phyloP scores from a whole-genome alignment of 495 filamentous ascomycete genomes.

The Penicillium bialowiezense region DNA sequence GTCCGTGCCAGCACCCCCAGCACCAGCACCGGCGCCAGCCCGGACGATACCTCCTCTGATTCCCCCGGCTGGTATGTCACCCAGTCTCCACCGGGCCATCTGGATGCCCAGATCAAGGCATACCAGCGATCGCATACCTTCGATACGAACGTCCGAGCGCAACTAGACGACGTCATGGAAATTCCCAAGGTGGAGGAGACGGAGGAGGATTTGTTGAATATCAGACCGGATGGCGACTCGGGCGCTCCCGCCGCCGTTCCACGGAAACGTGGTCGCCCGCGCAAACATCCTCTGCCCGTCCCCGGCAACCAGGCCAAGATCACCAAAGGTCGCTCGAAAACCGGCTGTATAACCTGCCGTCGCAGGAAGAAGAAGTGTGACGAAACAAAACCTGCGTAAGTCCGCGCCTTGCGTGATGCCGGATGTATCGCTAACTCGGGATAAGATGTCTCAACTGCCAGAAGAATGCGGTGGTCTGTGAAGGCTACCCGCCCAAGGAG shows the following conservation, averaged over 20 bases:
- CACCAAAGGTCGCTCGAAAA: conserved; percentile 88
- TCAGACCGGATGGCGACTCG: conserved; percentile 38
- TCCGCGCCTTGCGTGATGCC: conserved; percentile 4
- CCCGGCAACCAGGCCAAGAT: conserved; percentile 60
- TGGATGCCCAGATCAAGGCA: conserved; percentile 17
- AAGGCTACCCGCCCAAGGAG: conserved; percentile 87
- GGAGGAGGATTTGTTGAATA: conserved; percentile 39
- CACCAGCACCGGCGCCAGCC: conserved; percentile 34
- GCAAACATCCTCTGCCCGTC: conserved; percentile 71
- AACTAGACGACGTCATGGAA: conserved; percentile 22
- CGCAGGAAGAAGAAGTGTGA: conserved; percentile 97
- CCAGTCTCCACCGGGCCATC: conserved; percentile 22
- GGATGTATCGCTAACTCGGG: conserved; percentile 1
- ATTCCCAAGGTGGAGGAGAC: conserved; percentile 45
- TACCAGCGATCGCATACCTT: conserved; percentile 22
- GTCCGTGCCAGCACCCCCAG: conserved; percentile 32
- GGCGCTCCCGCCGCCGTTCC: conserved; percentile 39
- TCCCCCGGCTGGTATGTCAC: conserved; percentile 36
- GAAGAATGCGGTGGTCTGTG: conserved; percentile 90
- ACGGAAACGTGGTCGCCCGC: conserved; percentile 70
- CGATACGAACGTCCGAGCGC: conserved; percentile 16
- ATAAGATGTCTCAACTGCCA: conserved; percentile 76
- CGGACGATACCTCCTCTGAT: conserved; percentile 37
- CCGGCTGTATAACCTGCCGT: conserved; percentile 88
- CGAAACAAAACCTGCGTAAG: conserved; percentile 79